Evolutionary conservation across 2,329 filamentous ascomycete species (phyloP), one percentile per base, ranked within the genome.

Genomic region (Beauveria asiatica): DNA sequence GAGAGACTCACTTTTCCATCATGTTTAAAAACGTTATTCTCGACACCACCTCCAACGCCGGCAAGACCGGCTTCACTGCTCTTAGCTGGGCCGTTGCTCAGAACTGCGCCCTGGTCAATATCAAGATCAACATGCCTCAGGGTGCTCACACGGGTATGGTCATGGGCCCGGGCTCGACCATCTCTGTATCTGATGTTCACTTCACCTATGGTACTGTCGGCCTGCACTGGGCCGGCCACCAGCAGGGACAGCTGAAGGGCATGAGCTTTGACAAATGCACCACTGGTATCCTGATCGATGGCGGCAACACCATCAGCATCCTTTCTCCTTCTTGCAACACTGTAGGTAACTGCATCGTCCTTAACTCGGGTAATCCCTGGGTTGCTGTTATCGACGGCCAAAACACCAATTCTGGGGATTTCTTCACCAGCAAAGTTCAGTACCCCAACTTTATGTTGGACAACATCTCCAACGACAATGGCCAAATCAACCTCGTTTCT

Each of bases 11-110:
- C 23, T 65, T 65, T 55, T 65, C 64, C 19, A 59, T 62, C 23
- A 65, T 65, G 63, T 61, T 65, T 55, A 65, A 64, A 39, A 65
- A 65, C 19, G 60, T 65, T n/a, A 50, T 65, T 37, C 59, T 65
- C 4, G 64, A 65, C 39, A 65, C 64, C 11, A 64, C 63, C 1
- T 59, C 60, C 13, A 64, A 64, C 46, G 21, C 63, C n/a, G 59
- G 56, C 52, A 58, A 54, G n/a, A 49, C 30, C 21, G 23, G 30
- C 39, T 65, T 65, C 48, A 62, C 58, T 45, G 64, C 58, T 7
- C 46, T 65, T 19, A 64, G 64, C 63, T 65, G 63, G 64, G 62
- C 64, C 7, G 57, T 65, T 44, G 64, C 64, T 5, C 64, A 65
- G 46, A 65, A 65, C 60, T 65, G 64, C 46, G 64, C 64, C 23